A percentile compares a stretch with the other conserved stretches of the same genome.
These are phyloP conservation scores for Lachancea mirantina DNA, from an alignment of 805 yeast genomes.

Conservation along the genomic window DNA sequence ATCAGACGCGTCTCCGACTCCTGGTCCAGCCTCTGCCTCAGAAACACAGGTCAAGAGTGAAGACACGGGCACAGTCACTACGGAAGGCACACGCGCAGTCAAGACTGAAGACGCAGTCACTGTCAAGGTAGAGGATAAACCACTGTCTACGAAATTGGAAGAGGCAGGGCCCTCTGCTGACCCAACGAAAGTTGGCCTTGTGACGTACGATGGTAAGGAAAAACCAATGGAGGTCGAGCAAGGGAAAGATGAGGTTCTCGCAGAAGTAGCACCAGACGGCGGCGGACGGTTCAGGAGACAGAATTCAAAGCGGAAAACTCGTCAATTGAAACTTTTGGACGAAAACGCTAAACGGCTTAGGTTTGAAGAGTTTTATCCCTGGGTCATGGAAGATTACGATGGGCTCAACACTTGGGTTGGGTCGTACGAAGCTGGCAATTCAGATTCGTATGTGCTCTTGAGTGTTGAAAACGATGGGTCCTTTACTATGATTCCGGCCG, in stretches of 20 bases:
- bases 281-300: slow-evolving; percentile 64
- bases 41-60: too few species aligned
- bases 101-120: slow-evolving; percentile 1
- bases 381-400: slow-evolving; percentile 97
- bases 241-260: slow-evolving; percentile 34
- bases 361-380: slow-evolving; percentile 94
- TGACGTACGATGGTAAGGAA: slow-evolving; percentile 34
- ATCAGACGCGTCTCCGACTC: slow-evolving; percentile 1
- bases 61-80: slow-evolving; percentile 1
- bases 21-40: slow-evolving; percentile 2
- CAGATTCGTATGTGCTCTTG: slow-evolving; percentile 78
- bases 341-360: slow-evolving; percentile 78
- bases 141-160: slow-evolving; percentile 28
- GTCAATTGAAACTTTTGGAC: slow-evolving; percentile 73
- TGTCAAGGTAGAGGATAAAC: slow-evolving; percentile 3
- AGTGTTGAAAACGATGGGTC: slow-evolving; percentile 75
- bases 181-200: slow-evolving; percentile 35
- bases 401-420: slow-evolving; percentile 94
- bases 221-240: slow-evolving; percentile 35
- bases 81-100: slow-evolving; percentile 2
- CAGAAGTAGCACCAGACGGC: slow-evolving; percentile 88
- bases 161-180: slow-evolving; percentile 34
- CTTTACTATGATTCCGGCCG: slow-evolving; percentile 91
- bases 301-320: slow-evolving; percentile 67
- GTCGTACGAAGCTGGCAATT: slow-evolving; percentile 81